Base-by-base conservation (phyloP, 2,329 filamentous ascomycete species). In the Daldinia eschscholtzii region DNA sequence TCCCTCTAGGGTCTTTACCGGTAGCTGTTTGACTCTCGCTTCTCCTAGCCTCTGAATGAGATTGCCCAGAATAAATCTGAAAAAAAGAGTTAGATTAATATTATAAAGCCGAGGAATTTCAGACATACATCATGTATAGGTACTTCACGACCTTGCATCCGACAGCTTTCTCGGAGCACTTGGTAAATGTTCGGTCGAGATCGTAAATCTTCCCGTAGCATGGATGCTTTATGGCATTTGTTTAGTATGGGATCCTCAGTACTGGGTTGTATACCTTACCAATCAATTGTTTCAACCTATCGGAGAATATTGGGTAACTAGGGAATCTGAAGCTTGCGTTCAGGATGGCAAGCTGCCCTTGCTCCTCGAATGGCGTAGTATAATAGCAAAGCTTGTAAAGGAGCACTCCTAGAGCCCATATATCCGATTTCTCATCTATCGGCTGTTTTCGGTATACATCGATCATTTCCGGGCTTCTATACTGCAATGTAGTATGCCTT, bases 361-460 rank as follows among this genome's bases (percentile, higher is more conserved):
- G 94, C 71, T 98, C 95, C 81, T 99, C 96, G 76, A 99, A 99
- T 0, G 96, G 96, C 5, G 96, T 99, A 1, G 96, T 99, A 81
- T 99, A 99, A 81, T 98, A 99, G 84, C 96, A 99, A 69, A 99
- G 86, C 84, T 99, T 99, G 85, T 99, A 99, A 61, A 99, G 82
- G 65, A 99, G 83, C 46, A 99, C 96, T 4, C 96, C 96, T 68
- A 99, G 83, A 0, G 96, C 96, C 96, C 94, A 99, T 33, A 99
- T 98, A 80, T 99, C 96, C 56, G 94, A 97, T 83, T 99, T 99
- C 83, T 99, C 96, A 78, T 99, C 93, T 77, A 99, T 97, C 0
- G 96, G 94, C 75, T 94, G 93, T 80, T 97, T 97, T 70, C 94
- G 88, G 82, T 98, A 99, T 26, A 99, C 96, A 77, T 99, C 96